These are phyloP conservation scores for Tricholoma terreum DNA, from an alignment of 768 basidiomycete genomes.

Conservation along the genomic window DNA sequence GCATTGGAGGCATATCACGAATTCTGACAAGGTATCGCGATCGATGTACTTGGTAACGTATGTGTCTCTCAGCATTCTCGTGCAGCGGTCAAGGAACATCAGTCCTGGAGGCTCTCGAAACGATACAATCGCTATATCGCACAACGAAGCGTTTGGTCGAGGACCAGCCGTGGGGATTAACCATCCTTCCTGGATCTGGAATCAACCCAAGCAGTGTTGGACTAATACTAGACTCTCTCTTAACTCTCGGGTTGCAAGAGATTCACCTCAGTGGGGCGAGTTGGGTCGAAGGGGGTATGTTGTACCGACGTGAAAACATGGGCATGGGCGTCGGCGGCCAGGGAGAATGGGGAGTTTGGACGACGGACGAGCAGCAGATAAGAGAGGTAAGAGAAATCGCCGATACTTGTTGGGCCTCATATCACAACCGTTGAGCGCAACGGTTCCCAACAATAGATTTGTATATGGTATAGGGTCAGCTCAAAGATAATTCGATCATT, in stretches of 20 bases:
- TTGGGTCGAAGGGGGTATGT: conserved; percentile 57
- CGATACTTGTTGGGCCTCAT: conserved; percentile 33
- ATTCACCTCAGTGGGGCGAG: conserved; percentile 73
- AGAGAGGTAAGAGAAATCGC: conserved; percentile 47
- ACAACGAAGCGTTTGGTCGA: conserved; percentile 33
- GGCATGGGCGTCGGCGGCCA: conserved; percentile 60
- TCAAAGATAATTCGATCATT: no score
- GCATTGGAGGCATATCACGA: conserved; percentile 65
- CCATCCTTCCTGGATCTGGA: conserved; percentile 74
- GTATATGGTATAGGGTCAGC: no score
- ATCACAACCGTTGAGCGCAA: conserved; percentile 7
- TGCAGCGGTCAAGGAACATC: conserved; percentile 51
- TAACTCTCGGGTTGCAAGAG: conserved; percentile 59
- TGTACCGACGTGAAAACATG: conserved; percentile 53
- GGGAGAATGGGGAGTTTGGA: conserved; percentile 69
- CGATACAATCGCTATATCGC: conserved; percentile 39
- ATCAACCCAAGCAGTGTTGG: conserved; percentile 59
- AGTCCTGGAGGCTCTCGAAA: conserved; percentile 40
- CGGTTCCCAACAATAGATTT: not conserved
- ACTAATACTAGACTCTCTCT: conserved; percentile 44
- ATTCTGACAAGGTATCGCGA: conserved; percentile 69
- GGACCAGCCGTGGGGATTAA: conserved; percentile 38
- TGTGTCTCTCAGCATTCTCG: not conserved
- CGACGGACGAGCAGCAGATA: conserved; percentile 51
- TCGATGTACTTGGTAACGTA: not conserved